Evolutionary conservation across 1,284 basidiomycete species (phyloP).

Genomic region (Pterula multifida): DNA sequence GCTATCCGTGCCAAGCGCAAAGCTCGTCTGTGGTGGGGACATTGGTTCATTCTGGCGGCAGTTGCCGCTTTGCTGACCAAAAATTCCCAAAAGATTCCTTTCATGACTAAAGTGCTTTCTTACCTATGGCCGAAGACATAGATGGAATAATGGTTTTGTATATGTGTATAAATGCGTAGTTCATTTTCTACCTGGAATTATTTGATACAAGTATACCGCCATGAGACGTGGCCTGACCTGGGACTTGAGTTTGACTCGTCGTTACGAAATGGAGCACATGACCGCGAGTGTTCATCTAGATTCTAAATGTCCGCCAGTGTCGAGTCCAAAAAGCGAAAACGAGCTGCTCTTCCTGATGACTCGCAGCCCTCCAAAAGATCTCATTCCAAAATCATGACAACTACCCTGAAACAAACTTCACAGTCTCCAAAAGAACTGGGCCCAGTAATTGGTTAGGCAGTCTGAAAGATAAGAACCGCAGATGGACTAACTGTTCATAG

Average conservation of each 20-base stretch:
- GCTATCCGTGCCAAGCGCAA: background rate
- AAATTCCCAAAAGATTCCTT: background rate
- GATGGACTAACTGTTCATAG: slow-evolving; percentile 22
- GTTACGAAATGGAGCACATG: background rate
- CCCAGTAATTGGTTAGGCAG: background rate
- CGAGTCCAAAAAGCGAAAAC: slow-evolving; percentile 1
- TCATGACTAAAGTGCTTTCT: background rate
- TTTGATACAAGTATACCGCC: too few relatives aligned
- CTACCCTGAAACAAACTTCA: background rate
- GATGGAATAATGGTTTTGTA: background rate
- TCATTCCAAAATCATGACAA: background rate
- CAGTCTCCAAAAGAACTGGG: background rate
- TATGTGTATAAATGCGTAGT: background rate
- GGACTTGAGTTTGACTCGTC: too few relatives aligned
- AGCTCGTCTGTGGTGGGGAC: background rate
- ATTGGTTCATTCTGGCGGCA: background rate
- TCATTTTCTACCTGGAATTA: too few relatives aligned
- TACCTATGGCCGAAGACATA: background rate
- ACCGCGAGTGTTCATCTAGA: background rate
- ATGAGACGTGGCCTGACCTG: too few relatives aligned
- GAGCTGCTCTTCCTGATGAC: background rate
- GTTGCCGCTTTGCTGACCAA: background rate
- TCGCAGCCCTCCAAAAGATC: background rate
- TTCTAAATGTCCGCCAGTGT: background rate
- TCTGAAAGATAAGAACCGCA: background rate